Percentiles rank a stretch among this genome's conserved stretches.
phyloP scores from a whole-genome alignment of 805 yeast species.

The Candida lessepsii region DNA sequence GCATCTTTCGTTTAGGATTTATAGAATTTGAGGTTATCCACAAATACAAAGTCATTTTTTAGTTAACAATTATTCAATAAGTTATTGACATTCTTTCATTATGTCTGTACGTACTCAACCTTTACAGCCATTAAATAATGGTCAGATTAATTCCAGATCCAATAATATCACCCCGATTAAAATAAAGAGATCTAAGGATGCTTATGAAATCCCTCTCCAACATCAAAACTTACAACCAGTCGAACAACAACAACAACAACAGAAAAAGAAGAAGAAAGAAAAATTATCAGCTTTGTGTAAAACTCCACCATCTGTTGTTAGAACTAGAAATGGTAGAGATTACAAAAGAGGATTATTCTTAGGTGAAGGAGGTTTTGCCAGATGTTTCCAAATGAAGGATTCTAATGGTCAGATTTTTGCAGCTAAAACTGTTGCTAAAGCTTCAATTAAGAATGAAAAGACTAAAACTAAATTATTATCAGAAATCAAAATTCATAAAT shows the following conservation, averaged over 20 bases:
- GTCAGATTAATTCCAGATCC: conserved; percentile 49
- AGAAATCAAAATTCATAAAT: conserved; percentile 92
- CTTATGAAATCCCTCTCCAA: conserved; percentile 11
- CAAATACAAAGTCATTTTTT: conserved; percentile 3
- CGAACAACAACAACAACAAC: conserved; percentile 22
- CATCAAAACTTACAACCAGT: conserved; percentile 7
- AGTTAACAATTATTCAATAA: background rate
- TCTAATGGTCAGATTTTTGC: conserved; percentile 85
- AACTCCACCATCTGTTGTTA: conserved; percentile 93
- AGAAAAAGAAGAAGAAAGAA: conserved; percentile 72
- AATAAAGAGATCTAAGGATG: conserved; percentile 14
- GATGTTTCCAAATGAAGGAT: conserved; percentile 96
- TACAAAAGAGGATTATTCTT: conserved; percentile 86
- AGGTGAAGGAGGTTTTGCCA: conserved; percentile 99
- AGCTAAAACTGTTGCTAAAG: conserved; percentile 97
- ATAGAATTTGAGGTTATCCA: conserved; percentile 6
- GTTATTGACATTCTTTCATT: background rate
- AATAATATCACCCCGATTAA: conserved; percentile 31
- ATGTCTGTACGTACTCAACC: conserved; percentile 45
- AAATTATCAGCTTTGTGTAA: conserved; percentile 88
- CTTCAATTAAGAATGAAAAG: conserved; percentile 86
- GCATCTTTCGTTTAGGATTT: too few species aligned
- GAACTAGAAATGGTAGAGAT: conserved; percentile 82
- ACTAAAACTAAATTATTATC: conserved; percentile 83
- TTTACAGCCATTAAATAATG: conserved; percentile 53